These are phyloP conservation scores for Debaryomycetaceae sp. DNA, from an alignment of 1,139 yeast species.

Conservation along the genomic window DNA sequence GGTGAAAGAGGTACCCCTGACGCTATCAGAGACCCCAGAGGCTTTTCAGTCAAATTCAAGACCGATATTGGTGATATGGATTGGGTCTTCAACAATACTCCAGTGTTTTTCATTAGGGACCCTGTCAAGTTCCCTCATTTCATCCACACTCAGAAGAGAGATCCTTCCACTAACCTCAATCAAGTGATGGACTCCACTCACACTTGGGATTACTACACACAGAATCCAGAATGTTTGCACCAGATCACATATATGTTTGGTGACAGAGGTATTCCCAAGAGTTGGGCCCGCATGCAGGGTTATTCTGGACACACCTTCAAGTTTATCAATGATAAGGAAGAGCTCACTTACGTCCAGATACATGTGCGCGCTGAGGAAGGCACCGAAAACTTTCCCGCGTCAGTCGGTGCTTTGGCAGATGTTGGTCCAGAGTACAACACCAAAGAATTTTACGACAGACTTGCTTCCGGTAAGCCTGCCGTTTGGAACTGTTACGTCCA, in stretches of 20 bases:
- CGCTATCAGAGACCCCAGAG: conserved; percentile 58
- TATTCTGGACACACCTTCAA: conserved; percentile 77
- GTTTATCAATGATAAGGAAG: conserved; percentile 61
- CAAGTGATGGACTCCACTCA: conserved; percentile 42
- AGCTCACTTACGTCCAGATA: conserved; percentile 63
- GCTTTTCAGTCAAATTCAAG: conserved; percentile 52
- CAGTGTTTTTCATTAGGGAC: conserved; percentile 54
- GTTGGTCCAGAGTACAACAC: conserved; percentile 61
- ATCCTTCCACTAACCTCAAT: conserved; percentile 47
- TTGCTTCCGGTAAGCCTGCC: conserved; percentile 58
- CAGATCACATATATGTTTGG: conserved; percentile 62
- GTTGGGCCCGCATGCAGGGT: conserved; percentile 65
- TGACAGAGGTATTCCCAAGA: conserved; percentile 70
- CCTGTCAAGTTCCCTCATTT: conserved; percentile 57
- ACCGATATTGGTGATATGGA: conserved; percentile 59
- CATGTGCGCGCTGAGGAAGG: conserved; percentile 64
- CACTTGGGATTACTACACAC: conserved; percentile 67
- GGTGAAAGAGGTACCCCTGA: conserved; percentile 58
- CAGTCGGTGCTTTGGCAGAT: conserved; percentile 56
- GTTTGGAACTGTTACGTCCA: conserved; percentile 66
- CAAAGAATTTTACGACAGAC: conserved; percentile 52
- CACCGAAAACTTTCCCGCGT: conserved; percentile 45
- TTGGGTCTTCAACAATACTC: conserved; percentile 61
- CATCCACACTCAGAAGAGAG: conserved; percentile 67
- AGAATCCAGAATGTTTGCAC: conserved; percentile 61